Percentiles rank a stretch among this genome's conserved stretches.
Evolutionary conservation across 345 rosid species (phyloP).

Genomic region (Diplotaxis tenuifolia): DNA sequence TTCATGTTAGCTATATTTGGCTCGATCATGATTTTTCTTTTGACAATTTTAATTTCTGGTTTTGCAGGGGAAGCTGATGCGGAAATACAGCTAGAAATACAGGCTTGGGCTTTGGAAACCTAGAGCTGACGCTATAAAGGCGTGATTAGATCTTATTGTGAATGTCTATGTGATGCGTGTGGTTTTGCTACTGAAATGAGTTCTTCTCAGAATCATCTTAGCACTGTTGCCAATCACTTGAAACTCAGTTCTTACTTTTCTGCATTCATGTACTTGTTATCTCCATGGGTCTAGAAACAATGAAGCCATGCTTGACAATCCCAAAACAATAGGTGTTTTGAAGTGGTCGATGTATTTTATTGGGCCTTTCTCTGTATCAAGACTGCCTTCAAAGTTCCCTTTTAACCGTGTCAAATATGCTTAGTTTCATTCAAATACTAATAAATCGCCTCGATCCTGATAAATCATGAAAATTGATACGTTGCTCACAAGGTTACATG

Average conservation of each 20-base stretch:
- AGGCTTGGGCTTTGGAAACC: constrained; percentile 84
- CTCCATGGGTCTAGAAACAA: constrained; percentile 13
- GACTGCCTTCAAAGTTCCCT: neutral
- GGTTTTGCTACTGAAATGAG: constrained; percentile 1
- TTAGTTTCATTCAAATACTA: neutral
- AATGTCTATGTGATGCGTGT: neutral
- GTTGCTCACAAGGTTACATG: neutral
- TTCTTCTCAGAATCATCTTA: constrained; percentile 5
- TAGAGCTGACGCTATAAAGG: constrained; percentile 48
- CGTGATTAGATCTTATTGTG: constrained; percentile 33
- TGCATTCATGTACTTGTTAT: neutral
- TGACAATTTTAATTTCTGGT: constrained; percentile 10
- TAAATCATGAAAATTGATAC: neutral
- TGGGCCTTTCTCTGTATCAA: neutral
- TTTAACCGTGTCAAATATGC: neutral
- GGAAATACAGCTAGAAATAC: constrained; percentile 67
- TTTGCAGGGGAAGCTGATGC: constrained; percentile 82
- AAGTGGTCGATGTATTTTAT: neutral
- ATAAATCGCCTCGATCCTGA: neutral
- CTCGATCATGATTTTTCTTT: neutral
- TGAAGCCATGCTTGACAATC: neutral
- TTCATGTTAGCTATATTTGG: neutral
- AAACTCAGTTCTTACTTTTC: neutral
- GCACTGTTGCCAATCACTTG: neutral
- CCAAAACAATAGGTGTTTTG: neutral